phyloP scores from a whole-genome alignment of 148 eudicot genomes.

The Rhododendron ferrugineum region DNA sequence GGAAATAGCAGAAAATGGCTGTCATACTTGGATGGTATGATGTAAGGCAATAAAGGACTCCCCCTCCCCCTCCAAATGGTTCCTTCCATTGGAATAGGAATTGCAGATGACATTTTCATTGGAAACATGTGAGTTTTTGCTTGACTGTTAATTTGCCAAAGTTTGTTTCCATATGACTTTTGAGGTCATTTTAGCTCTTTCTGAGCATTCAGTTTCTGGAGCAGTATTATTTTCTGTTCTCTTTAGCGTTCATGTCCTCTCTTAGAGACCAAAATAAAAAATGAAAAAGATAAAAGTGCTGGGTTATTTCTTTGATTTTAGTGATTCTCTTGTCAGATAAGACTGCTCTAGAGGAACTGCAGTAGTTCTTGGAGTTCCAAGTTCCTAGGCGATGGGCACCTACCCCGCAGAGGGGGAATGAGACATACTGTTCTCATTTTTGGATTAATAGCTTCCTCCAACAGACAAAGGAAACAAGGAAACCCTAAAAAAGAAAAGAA shows the following conservation, averaged over 20 bases:
- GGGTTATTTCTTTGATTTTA: background rate
- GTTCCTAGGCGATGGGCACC: slow-evolving; percentile 94
- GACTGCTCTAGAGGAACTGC: slow-evolving; percentile 73
- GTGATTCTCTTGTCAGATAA: slow-evolving; percentile 43
- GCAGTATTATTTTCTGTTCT: background rate
- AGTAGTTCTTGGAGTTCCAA: slow-evolving; percentile 87
- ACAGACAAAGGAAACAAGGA: background rate
- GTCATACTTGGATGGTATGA: background rate
- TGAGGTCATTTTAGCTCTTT: background rate
- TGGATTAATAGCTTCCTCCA: background rate
- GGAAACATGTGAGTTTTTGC: background rate
- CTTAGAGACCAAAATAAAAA: background rate
- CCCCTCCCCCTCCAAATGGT: background rate
- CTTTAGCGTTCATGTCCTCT: background rate
- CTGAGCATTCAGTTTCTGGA: background rate
- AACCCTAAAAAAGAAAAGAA: background rate
- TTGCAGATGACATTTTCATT: background rate
- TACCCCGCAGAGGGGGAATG: background rate
- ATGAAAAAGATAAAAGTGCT: background rate
- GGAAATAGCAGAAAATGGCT: background rate
- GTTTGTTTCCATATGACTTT: background rate
- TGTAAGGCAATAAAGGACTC: background rate
- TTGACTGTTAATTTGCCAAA: background rate
- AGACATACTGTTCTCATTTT: background rate
- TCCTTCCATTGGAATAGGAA: background rate